Evolutionary conservation across 2,329 filamentous ascomycete genomes (phyloP).

Genomic region (Dothistroma septosporum): DNA sequence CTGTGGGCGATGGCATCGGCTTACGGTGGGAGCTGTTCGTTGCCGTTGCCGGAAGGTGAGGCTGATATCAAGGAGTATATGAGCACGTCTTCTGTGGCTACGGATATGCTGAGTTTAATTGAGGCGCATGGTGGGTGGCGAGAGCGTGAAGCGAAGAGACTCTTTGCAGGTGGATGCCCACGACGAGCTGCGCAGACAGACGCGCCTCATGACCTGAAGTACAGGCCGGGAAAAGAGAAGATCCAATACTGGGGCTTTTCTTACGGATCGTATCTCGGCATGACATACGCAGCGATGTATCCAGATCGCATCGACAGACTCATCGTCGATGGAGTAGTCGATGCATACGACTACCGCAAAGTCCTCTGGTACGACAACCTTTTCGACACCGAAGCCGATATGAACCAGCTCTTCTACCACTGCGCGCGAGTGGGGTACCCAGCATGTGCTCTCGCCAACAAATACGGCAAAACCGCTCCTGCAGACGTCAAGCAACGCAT

Average conservation of each 20-base stretch:
- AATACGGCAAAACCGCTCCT: conserved; percentile 27
- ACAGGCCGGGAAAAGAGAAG: conserved; percentile 32
- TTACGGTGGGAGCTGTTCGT: conserved; percentile 29
- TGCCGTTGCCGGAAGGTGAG: conserved; percentile 24
- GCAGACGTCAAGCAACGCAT: conserved; percentile 37
- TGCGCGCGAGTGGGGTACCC: conserved; percentile 42
- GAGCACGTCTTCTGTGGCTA: conserved; percentile 45
- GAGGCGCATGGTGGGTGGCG: conserved; percentile 39
- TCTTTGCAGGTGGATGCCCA: neutral
- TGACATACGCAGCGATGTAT: conserved; percentile 42
- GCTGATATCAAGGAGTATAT: conserved; percentile 42
- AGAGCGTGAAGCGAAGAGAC: conserved; percentile 26
- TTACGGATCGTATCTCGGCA: conserved; percentile 46
- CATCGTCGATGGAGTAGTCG: conserved; percentile 47
- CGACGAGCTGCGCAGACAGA: neutral
- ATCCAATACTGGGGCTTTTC: conserved; percentile 40
- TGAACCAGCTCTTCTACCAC: conserved; percentile 43
- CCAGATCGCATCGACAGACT: conserved; percentile 37
- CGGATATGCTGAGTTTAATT: conserved; percentile 49
- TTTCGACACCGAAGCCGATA: conserved; percentile 42
- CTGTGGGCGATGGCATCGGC: conserved; percentile 42
- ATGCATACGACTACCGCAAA: conserved; percentile 37
- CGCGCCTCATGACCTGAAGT: conserved; percentile 7
- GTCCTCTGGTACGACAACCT: conserved; percentile 40
- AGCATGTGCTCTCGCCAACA: conserved; percentile 39